Evolutionary conservation across 371 early-diverging fungal species (phyloP).

Genomic region (Aphelidium insulamus): DNA sequence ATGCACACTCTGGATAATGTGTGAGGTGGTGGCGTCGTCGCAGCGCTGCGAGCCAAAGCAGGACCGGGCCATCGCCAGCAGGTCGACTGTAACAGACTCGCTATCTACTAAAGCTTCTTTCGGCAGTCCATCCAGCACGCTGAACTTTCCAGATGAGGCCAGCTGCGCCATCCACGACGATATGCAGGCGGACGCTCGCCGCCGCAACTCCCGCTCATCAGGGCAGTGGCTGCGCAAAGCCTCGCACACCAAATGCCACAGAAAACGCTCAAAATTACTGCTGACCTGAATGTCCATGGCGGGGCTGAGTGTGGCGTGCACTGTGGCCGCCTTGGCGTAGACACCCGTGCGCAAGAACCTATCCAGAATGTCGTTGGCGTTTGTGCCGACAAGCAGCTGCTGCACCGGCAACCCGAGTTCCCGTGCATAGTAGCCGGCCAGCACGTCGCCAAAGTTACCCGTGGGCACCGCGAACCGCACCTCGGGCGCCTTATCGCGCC

Average conservation of each 20-base stretch:
- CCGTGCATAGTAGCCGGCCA: slow-evolving; percentile 81
- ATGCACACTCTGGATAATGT: too few relatives aligned
- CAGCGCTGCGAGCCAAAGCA: too few relatives aligned
- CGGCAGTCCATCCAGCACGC: too few relatives aligned
- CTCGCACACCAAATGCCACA: slow-evolving; percentile 67
- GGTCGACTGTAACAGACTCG: too few relatives aligned
- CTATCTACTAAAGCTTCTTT: too few relatives aligned
- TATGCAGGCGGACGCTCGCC: too few relatives aligned
- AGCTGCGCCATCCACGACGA: too few relatives aligned
- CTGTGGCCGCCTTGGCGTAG: slow-evolving; percentile 41
- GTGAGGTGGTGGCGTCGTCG: too few relatives aligned
- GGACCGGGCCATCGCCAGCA: too few relatives aligned
- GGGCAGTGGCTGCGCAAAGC: too few relatives aligned
- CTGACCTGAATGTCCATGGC: slow-evolving; percentile 93
- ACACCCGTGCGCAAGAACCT: slow-evolving; percentile 67
- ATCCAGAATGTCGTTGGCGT: slow-evolving; percentile 87
- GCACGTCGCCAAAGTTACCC: slow-evolving; percentile 96
- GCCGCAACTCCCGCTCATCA: too few relatives aligned
- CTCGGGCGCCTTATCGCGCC: slow-evolving; percentile 21
- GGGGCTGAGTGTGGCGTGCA: slow-evolving; percentile 66
- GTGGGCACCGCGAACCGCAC: slow-evolving; percentile 79
- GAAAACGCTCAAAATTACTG: slow-evolving; percentile 87
- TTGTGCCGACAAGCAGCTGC: slow-evolving; percentile 69
- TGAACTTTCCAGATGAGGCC: too few relatives aligned
- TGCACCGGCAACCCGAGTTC: slow-evolving; percentile 76